These are phyloP conservation scores for Dioscorea cayenensis DNA, from an alignment of 116 monocot genomes.

Conservation along the genomic window DNA sequence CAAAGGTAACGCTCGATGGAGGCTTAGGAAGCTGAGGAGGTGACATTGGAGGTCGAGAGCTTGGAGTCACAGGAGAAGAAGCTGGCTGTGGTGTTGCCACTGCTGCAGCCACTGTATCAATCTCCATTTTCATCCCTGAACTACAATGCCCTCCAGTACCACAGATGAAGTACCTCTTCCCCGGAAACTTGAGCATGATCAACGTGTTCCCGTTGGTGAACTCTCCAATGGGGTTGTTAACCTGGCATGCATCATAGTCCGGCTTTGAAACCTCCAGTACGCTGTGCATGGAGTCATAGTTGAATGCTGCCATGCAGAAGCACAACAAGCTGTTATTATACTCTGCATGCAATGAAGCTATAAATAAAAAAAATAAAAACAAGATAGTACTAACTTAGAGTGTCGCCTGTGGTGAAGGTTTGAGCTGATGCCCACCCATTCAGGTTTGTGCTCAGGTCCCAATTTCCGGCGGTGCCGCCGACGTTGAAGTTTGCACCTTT, in stretches of 20 bases:
- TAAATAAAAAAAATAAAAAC: neutral
- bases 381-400: slow-evolving; percentile 21
- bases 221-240: slow-evolving; percentile 10
- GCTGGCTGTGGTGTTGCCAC: neutral
- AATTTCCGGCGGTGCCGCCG: slow-evolving; percentile 22
- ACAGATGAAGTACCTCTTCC: slow-evolving; percentile 58
- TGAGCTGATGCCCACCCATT: slow-evolving; percentile 24
- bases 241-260: slow-evolving; percentile 38
- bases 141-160: slow-evolving; percentile 39
- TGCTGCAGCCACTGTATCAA: slow-evolving; percentile 17
- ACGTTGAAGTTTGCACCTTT: slow-evolving; percentile 22
- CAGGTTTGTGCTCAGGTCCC: slow-evolving; percentile 29
- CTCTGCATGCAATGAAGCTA: neutral
- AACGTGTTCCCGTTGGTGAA: slow-evolving; percentile 24
- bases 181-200: slow-evolving; percentile 21
- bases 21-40: neutral
- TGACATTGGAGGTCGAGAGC: neutral
- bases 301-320: slow-evolving; percentile 27
- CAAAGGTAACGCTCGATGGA: neutral
- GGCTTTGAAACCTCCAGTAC: slow-evolving; percentile 48
- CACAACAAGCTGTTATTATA: neutral
- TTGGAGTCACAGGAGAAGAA: neutral
- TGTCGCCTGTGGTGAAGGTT: slow-evolving; percentile 41
- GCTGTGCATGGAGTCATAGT: slow-evolving; percentile 21
- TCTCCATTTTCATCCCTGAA: slow-evolving; percentile 37